Evolutionary conservation across 495 filamentous ascomycete species (phyloP), one percentile per base, ranked within the genome.

Genomic region (Polyplosphaeria fusca): DNA sequence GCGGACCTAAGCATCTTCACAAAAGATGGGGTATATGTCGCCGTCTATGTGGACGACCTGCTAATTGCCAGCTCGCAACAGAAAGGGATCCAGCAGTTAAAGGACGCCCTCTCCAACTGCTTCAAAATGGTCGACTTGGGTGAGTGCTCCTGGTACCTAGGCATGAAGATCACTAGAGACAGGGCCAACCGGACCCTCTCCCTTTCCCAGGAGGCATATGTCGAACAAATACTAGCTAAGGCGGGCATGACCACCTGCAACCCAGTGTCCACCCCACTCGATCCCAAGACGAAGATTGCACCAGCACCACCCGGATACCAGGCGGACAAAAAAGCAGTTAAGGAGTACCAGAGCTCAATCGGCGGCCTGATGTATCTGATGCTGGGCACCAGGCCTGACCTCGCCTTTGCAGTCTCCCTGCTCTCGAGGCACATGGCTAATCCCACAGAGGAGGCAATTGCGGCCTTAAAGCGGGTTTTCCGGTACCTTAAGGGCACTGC

Each of bases 1-100:
- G 27, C 55, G 25, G 60, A 74, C 50, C 48, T 63, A 18, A 19
- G 53, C 5, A 53, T 73, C 39, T 72, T 43, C 18, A 70, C 52
- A 39, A 63, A 38, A 24, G 65, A 58, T 19, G 60, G 28, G 7
- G 46, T 61, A 7, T 68, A 68, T 40, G 63, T 74, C 3, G 60
- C 61, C 11, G 52, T 71, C 4, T 74, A 73, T 47, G 58, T 74
- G 0, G 65, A 74, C 49, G 68, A 74, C 27, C 52, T 75, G 35
- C 45, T 68, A 7, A 67, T 74, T 27, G 40, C 63, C 5, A 60
- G 65, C 19, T 60, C 59, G 2, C 55, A 28, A 13, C 61, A 48
- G 24, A 44, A 28, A 41, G 56, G 58, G 27, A 70, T 71, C 18
- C 37, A 61, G 19, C 51, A 56, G 35, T 38, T 74, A 16, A 75